Evolutionary conservation across 148 eudicot species (phyloP), one percentile per base, ranked within the genome.

Genomic region (Fagopyrum tataricum): DNA sequence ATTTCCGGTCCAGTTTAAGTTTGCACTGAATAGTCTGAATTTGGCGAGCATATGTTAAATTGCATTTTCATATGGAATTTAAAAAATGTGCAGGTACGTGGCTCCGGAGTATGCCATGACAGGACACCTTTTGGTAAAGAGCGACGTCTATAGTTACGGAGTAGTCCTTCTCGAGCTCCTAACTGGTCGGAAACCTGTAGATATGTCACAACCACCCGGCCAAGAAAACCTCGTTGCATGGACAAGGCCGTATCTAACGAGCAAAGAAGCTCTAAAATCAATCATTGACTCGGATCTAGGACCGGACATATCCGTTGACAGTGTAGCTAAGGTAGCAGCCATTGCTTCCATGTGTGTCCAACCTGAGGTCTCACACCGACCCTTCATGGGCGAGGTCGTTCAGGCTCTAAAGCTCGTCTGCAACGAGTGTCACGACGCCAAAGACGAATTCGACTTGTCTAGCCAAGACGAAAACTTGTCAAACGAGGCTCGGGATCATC

Each of bases 101-200:
- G 98, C 98, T 79, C 98, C 98, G 6, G 98, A 94, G 81, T 94
- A 94, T 73, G 98, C 98, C 20, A 94, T 94, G 98, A 94, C 98
- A 1, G 97, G 98, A 53, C 98, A 91, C 81, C 97, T 94, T 75
- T 97, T 94, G 4, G 98, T 91, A 48, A 94, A 94, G 81, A 94
- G 98, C 51, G 98, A 94, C 61, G 98, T 94, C 24, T 94, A 94
- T 72, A 94, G 98, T 79, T 94, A 91, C 62, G 98, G 98, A 41
- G 98, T 94, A 37, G 97, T 94, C 79, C 93, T 94, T 46, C 97
- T 94, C 4, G 98, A 94, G 88, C 98, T 94, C 47, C 76, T 94
- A 72, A 91, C 98, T 0, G 97, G 97, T 55, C 88, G 88, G 72
- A 91, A 90, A 81, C 98, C 98, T 0, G 91, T 94, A 31, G 98